Evolutionary conservation across 2,329 filamentous ascomycete species (phyloP).

Genomic region (Penicillium sumatraense): DNA sequence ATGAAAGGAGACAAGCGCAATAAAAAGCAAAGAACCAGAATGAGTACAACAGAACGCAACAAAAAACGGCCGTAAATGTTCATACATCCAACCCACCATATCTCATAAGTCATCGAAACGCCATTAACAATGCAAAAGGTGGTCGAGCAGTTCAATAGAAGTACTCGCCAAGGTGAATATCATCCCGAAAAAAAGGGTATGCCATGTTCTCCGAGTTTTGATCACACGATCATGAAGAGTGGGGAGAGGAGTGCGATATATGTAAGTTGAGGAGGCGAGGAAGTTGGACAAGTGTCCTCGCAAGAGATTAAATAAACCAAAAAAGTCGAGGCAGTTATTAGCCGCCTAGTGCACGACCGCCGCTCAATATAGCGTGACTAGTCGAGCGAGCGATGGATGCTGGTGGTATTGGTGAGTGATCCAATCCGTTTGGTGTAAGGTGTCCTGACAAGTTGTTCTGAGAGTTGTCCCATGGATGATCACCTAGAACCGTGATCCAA

Average conservation of each 20-base stretch:
- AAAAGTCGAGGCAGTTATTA: constrained; percentile 13
- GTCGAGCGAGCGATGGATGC: constrained; percentile 39
- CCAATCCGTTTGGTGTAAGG: constrained; percentile 36
- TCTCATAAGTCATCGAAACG: constrained; percentile 37
- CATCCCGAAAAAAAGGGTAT: not conserved
- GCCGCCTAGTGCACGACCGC: constrained; percentile 42
- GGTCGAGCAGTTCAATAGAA: constrained; percentile 13
- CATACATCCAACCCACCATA: constrained; percentile 39
- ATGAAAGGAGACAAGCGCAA: constrained; percentile 24
- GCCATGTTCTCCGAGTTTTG: constrained; percentile 1
- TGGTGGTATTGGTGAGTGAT: constrained; percentile 37
- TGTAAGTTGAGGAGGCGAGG: not conserved
- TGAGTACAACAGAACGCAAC: constrained; percentile 4
- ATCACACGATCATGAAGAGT: constrained; percentile 2
- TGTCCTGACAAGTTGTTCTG: constrained; percentile 36
- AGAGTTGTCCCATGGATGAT: constrained; percentile 64
- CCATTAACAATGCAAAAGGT: constrained; percentile 37
- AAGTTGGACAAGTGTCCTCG: not conserved
- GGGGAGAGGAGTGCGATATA: constrained; percentile 13
- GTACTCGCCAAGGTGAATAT: not conserved
- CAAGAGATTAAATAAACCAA: not conserved
- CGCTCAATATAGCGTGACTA: constrained; percentile 47
- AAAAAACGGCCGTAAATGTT: constrained; percentile 31
- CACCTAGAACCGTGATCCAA: constrained; percentile 84
- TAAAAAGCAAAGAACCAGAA: constrained; percentile 15